Conservation (phyloP, 2,329 filamentous ascomycete genomes). For the Phyllosticta paracitricarpa region DNA sequence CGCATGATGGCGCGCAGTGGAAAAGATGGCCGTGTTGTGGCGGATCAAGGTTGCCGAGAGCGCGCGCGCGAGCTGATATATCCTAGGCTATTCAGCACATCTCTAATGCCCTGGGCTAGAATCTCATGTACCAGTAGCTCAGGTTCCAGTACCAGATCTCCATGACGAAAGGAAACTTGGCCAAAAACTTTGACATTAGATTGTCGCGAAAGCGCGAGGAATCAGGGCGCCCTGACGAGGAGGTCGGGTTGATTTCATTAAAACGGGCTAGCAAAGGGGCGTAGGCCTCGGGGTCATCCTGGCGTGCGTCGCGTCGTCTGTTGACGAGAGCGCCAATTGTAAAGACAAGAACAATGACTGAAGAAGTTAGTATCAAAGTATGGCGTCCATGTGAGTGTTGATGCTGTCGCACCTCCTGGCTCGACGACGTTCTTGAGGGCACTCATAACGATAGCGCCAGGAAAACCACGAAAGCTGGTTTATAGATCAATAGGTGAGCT, state of each 20-base stretch:
- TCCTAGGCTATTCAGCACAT: slow-evolving; percentile 11
- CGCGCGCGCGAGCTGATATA: slow-evolving; percentile 37
- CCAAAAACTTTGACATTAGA: slow-evolving; percentile 13
- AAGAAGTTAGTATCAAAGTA: not conserved
- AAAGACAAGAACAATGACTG: slow-evolving; percentile 12
- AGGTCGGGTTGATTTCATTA: not conserved
- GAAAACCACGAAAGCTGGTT: not conserved
- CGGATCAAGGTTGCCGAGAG: slow-evolving; percentile 33
- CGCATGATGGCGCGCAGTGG: slow-evolving; percentile 31
- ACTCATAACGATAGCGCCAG: slow-evolving; percentile 3
- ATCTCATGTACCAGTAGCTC: slow-evolving; percentile 20
- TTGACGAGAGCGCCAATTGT: slow-evolving; percentile 13
- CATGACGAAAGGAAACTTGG: slow-evolving; percentile 21
- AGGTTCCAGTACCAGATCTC: slow-evolving; percentile 27
- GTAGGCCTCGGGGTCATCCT: not conserved
- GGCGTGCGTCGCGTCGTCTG: slow-evolving; percentile 3
- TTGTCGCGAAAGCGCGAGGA: slow-evolving; percentile 11
- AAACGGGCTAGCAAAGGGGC: slow-evolving; percentile 1
- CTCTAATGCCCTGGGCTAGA: not conserved
- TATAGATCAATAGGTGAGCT: not conserved
- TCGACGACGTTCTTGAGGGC: slow-evolving; percentile 9
- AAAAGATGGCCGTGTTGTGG: slow-evolving; percentile 29
- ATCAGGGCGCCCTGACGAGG: not conserved
- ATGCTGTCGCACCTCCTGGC: slow-evolving; percentile 4
- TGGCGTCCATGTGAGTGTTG: not conserved